Conservation (phyloP, 805 yeast species). For the Metschnikowia reukaufii region DNA sequence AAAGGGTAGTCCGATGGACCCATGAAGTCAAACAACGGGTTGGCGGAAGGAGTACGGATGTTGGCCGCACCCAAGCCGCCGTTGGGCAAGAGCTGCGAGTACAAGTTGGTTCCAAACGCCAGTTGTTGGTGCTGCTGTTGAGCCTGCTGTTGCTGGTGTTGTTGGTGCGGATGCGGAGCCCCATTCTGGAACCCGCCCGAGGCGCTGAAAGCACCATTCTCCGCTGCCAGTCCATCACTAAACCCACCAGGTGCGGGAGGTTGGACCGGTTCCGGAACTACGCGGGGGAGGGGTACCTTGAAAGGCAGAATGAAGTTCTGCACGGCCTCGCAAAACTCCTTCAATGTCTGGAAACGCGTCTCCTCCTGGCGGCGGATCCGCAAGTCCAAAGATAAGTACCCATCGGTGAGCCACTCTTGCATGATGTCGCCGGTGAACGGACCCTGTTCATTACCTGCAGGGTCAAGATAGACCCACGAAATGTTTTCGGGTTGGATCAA, state of each 20-base stretch:
- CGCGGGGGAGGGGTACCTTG: constrained; percentile 51
- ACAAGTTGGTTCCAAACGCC: constrained; percentile 21
- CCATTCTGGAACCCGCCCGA: constrained; percentile 7
- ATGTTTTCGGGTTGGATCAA: constrained; percentile 31
- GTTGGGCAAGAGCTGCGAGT: constrained; percentile 31
- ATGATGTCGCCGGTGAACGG: constrained; percentile 73
- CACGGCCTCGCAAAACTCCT: constrained; percentile 50
- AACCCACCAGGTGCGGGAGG: constrained; percentile 6
- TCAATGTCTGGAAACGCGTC: constrained; percentile 47
- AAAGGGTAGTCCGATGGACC: constrained; percentile 17
- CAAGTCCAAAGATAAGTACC: constrained; percentile 57
- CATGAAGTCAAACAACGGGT: constrained; percentile 20
- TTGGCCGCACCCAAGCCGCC: constrained; percentile 30
- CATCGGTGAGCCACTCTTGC: constrained; percentile 74
- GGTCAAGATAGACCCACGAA: constrained; percentile 74
- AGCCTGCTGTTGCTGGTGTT: no score
- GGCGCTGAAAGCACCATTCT: no score
- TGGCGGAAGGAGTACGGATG: constrained; percentile 23
- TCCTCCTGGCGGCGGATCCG: constrained; percentile 62
- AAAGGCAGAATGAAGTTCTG: constrained; percentile 61
- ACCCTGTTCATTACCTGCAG: constrained; percentile 71
- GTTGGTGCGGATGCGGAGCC: constrained; percentile 6
- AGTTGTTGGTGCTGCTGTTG: constrained; percentile 6
- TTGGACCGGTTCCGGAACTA: constrained; percentile 3
- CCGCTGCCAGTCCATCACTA: no score